Percentiles rank a stretch among this genome's conserved stretches.
phyloP scores from a whole-genome alignment of 768 basidiomycete genomes.

The Termitomyces sp. region DNA sequence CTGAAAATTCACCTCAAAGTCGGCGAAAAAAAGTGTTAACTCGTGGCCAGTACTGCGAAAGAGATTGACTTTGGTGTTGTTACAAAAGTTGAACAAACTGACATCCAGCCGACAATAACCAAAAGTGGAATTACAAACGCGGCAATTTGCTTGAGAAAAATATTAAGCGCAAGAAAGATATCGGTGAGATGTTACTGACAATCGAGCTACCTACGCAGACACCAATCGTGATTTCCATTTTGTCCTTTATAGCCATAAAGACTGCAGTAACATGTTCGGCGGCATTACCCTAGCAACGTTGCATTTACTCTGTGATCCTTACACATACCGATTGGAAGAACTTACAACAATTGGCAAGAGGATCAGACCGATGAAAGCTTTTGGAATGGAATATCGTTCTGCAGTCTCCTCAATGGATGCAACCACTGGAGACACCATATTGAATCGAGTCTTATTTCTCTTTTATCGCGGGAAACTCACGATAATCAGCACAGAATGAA shows the following conservation, averaged over 20 bases:
- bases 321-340: neutral
- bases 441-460: constrained; percentile 19
- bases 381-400: constrained; percentile 73
- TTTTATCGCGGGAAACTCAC: constrained; percentile 39
- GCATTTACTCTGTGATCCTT: neutral
- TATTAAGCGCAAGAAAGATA: neutral
- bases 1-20: constrained; percentile 65
- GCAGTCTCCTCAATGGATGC: constrained; percentile 93
- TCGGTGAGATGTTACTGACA: constrained; percentile 35
- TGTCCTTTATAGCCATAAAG: constrained; percentile 82
- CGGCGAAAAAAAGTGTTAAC: constrained; percentile 77
- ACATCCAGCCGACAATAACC: constrained; percentile 88
- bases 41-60: constrained; percentile 55
- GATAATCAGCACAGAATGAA: constrained; percentile 85
- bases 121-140: constrained; percentile 84
- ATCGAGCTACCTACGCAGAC: constrained; percentile 83
- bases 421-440: constrained; percentile 53
- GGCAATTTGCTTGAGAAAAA: constrained; percentile 65
- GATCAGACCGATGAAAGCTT: constrained; percentile 83
- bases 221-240: constrained; percentile 66
- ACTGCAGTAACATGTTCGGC: constrained; percentile 85
- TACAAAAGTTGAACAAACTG: constrained; percentile 27
- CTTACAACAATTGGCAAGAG: constrained; percentile 83
- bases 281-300: constrained; percentile 55
- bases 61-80: neutral